A percentile compares a stretch with the other conserved stretches of the same genome.
phyloP scores from a whole-genome alignment of 2,329 filamentous ascomycete genomes.

The Alternaria brassicicola region DNA sequence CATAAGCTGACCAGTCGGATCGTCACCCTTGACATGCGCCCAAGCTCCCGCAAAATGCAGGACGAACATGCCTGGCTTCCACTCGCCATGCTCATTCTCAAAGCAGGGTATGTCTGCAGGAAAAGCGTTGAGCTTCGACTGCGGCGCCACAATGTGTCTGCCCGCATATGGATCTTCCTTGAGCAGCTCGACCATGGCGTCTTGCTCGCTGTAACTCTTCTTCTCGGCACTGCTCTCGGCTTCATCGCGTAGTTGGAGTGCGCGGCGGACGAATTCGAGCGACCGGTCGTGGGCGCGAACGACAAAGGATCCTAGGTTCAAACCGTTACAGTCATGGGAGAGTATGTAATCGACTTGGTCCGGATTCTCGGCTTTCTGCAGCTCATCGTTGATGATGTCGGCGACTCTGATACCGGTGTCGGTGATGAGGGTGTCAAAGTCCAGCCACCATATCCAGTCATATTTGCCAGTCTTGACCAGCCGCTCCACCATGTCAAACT shows the following conservation, averaged over 20 bases:
- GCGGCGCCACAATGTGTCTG: slow-evolving; percentile 41
- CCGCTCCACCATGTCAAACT: slow-evolving; percentile 49
- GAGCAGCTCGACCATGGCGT: slow-evolving; percentile 46
- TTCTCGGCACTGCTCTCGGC: slow-evolving; percentile 27
- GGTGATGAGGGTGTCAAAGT: slow-evolving; percentile 52
- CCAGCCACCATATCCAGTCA: slow-evolving; percentile 54
- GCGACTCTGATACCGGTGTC: slow-evolving; percentile 46
- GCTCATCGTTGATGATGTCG: slow-evolving; percentile 45
- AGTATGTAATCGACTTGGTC: slow-evolving; percentile 47
- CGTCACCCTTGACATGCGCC: slow-evolving; percentile 49
- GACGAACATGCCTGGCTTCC: slow-evolving; percentile 46
- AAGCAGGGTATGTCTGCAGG: slow-evolving; percentile 50
- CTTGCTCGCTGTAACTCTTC: slow-evolving; percentile 46
- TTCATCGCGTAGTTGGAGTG: slow-evolving; percentile 34
- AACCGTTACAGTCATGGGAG: slow-evolving; percentile 49
- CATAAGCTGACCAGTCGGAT: slow-evolving; percentile 49
- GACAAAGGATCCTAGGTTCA: slow-evolving; percentile 50
- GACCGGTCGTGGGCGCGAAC: slow-evolving; percentile 45
- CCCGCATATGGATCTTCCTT: slow-evolving; percentile 29
- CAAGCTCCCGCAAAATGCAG: slow-evolving; percentile 53
- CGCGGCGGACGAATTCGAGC: slow-evolving; percentile 43
- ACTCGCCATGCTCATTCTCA: slow-evolving; percentile 37
- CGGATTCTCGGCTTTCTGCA: slow-evolving; percentile 38
- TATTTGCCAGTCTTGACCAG: slow-evolving; percentile 42
- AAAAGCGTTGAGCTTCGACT: slow-evolving; percentile 50